Base-by-base conservation (phyloP, 495 filamentous ascomycete genomes). In the Aspergillus steynii region DNA sequence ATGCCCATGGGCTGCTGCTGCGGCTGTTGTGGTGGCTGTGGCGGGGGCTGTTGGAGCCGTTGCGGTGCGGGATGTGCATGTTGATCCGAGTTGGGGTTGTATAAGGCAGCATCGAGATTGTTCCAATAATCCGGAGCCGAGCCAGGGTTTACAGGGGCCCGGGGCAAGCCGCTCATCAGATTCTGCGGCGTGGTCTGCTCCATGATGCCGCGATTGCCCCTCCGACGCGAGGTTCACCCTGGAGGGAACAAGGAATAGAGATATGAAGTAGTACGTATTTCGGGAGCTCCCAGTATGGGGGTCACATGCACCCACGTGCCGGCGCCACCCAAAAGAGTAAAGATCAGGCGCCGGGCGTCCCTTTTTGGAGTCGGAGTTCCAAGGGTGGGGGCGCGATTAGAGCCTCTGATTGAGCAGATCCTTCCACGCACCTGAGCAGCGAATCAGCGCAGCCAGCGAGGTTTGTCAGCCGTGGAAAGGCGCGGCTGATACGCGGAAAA, bases 111-210 rank as follows among this genome's bases (percentile, higher is more conserved):
- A 53, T 79, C 76, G 49, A 80, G 65, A 10, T 49, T 70, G 58
- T 68, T 70, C 78, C 78, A 80, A 56, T 75, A 78, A 28, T 75
- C 78, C 1, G 71, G 56, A 27, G 70, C 64, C 27, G 68, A 60
- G 15, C 56, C 61, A 37, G 72, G 65, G 20, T 68, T 61, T 51
- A 71, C 67, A 51, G 69, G 56, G n/a, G 65, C 62, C 65, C 69
- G 68, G 34, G 68, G 67, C 60, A 77, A 53, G 25, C 71, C 71
- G 56, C 65, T 67, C 70, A 78, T 67, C 27, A 71, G 56, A 60
- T 71, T 72, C 54, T 74, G 73, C 49, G 70, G 61, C 34, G 73
- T 65, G 28, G 74, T 70, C 66, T 74, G 78, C 64, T 80, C 78
- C 78, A 80, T 80, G 53, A 56, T 73, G 59, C 50, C 48, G 46